These are phyloP conservation scores for Paramyrothecium sp. DNA, from an alignment of 2,329 filamentous ascomycete species.

Conservation along the genomic window DNA sequence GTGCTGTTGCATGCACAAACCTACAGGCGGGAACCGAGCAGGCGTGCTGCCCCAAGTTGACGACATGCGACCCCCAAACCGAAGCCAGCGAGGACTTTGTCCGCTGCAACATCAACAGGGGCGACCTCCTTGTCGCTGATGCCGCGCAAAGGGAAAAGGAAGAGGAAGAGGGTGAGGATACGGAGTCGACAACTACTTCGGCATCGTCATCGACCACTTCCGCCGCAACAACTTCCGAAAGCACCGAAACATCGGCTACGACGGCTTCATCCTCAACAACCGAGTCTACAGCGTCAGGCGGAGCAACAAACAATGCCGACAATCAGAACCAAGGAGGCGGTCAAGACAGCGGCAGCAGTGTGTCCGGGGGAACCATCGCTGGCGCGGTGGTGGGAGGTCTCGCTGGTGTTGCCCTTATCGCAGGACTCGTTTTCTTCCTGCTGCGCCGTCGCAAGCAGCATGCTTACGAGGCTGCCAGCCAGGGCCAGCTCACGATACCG, in stretches of 20 bases:
- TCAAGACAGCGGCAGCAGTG: not conserved
- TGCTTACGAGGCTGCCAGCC: conserved; percentile 1
- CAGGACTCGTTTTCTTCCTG: conserved; percentile 5
- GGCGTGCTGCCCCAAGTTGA: conserved; percentile 12
- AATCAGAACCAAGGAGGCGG: not conserved
- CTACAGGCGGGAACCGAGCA: conserved; percentile 5
- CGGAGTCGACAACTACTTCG: not conserved
- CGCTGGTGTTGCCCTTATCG: not conserved
- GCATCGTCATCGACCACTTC: conserved; percentile 3
- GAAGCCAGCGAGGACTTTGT: conserved; percentile 7
- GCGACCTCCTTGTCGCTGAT: conserved; percentile 9
- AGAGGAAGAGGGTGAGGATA: not conserved
- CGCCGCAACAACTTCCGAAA: conserved; percentile 3
- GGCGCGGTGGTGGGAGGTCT: conserved; percentile 7
- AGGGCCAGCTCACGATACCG: not conserved
- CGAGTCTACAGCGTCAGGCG: not conserved
- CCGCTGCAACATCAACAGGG: conserved; percentile 13
- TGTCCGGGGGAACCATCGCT: conserved; percentile 6
- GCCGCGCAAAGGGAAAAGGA: not conserved
- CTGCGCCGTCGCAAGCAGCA: conserved; percentile 2
- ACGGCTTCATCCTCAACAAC: not conserved
- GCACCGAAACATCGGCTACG: too few species aligned
- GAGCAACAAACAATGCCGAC: not conserved
- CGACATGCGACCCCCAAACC: conserved; percentile 11
- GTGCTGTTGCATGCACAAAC: conserved; percentile 8